phyloP scores from a whole-genome alignment of 352 stramenopile genomes.

The Phytopythium cucurbitacearum region DNA sequence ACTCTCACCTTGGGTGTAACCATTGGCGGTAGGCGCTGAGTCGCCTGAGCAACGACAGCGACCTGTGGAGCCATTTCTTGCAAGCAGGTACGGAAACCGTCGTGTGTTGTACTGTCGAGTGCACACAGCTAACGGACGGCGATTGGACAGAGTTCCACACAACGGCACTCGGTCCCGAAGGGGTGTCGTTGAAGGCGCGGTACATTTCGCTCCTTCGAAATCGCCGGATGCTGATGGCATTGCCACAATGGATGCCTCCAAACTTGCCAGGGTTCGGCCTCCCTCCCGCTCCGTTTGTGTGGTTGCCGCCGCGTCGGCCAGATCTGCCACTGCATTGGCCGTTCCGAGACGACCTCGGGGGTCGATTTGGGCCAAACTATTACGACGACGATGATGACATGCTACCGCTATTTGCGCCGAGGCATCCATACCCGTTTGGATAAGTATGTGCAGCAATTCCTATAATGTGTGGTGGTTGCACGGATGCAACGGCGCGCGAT shows the following conservation, averaged over 20 bases:
- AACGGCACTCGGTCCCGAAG: no score
- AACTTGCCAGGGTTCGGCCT: no score
- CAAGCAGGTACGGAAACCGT: constrained; percentile 14
- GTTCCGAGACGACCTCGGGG: background rate
- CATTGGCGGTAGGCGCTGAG: constrained; percentile 17
- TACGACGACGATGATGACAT: constrained; percentile 3
- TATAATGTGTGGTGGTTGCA: no score
- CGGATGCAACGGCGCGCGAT: no score
- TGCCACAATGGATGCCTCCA: no score
- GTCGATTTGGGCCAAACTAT: background rate
- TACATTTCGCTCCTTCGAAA: constrained; percentile 11
- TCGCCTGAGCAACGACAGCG: constrained; percentile 11
- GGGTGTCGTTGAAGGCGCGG: constrained; percentile 4
- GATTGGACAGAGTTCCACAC: no score
- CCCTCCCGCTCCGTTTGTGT: background rate
- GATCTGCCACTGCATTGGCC: background rate
- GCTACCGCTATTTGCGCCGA: constrained; percentile 2
- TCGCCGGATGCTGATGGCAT: no score
- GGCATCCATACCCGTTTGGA: constrained; percentile 2
- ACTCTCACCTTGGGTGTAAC: no score
- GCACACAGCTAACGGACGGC: no score
- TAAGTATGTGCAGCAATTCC: background rate
- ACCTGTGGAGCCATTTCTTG: constrained; percentile 29
- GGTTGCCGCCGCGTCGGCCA: background rate
- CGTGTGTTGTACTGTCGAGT: no score